Percentiles rank a stretch among this genome's conserved stretches.
Conservation (phyloP, 768 basidiomycete species). For the Naganishia randhawae region DNA sequence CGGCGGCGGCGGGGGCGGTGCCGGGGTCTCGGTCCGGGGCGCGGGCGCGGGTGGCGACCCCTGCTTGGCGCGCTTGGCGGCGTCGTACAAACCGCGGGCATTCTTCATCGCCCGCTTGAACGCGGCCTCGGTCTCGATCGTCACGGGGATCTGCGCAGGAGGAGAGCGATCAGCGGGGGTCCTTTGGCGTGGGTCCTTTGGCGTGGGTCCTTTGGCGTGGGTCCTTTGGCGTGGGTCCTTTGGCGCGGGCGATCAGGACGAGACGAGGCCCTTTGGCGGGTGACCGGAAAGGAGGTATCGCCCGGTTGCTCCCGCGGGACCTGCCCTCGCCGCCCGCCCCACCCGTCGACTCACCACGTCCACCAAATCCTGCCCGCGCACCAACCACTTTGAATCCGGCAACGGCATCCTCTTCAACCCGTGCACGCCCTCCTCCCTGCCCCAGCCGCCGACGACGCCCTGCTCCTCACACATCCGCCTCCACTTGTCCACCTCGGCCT, state of each 20-base stretch:
- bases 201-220: not conserved
- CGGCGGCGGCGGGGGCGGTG: too few species aligned
- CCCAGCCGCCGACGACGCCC: not conserved
- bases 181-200: not conserved
- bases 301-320: too few species aligned
- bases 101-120: conserved; percentile 23
- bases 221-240: not conserved
- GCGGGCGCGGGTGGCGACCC: not conserved
- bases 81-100: conserved; percentile 8
- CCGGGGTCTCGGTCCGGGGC: not conserved
- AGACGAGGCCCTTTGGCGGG: too few species aligned
- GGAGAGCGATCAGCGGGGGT: not conserved
- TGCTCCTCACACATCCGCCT: not conserved
- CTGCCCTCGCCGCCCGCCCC: too few species aligned
- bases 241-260: not conserved
- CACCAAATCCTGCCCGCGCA: conserved; percentile 7
- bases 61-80: not conserved
- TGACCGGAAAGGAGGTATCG: too few species aligned
- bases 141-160: not conserved
- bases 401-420: not conserved
- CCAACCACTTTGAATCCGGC: conserved; percentile 11
- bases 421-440: not conserved
- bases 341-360: conserved; percentile 29
- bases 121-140: not conserved
- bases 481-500: conserved; percentile 11